Conservation (phyloP, 1,284 basidiomycete genomes). For the Taiwanofungus camphoratus region DNA sequence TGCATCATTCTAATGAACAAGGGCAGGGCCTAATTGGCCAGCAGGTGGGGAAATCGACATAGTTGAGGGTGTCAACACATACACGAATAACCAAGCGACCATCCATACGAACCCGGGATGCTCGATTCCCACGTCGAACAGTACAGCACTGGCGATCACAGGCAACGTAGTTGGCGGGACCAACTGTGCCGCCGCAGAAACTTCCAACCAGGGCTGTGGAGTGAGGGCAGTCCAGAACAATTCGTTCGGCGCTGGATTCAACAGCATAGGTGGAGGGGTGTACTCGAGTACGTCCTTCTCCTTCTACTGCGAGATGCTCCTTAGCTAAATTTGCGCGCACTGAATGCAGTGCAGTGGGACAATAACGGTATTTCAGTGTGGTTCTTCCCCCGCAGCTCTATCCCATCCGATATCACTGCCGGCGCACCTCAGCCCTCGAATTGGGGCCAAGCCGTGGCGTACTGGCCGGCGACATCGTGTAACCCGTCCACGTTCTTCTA, state of each 20-base stretch:
- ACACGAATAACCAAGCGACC: conserved; percentile 75
- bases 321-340: conserved; percentile 1
- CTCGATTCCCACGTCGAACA: conserved; percentile 46
- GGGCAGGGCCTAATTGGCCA: conserved; percentile 66
- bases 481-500: conserved; percentile 72
- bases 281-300: conserved; percentile 61
- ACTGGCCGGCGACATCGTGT: conserved; percentile 68
- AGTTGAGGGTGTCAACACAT: conserved; percentile 76
- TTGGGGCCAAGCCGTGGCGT: conserved; percentile 75
- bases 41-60: conserved; percentile 80
- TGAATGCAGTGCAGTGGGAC: conserved; percentile 67
- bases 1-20: not conserved
- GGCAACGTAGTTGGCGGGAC: conserved; percentile 63
- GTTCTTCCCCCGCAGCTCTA: conserved; percentile 70
- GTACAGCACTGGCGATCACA: conserved; percentile 42
- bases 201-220: conserved; percentile 56
- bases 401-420: conserved; percentile 70
- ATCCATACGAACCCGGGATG: conserved; percentile 79
- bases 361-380: conserved; percentile 68
- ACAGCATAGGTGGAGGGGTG: conserved; percentile 69
- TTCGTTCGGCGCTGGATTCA: conserved; percentile 66
- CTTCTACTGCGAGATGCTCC: not conserved
- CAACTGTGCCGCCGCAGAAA: conserved; percentile 62
- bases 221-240: conserved; percentile 45
- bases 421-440: conserved; percentile 59